Percentiles rank a stretch among this genome's conserved stretches.
Conservation (phyloP, 441 rosid genomes). For the Erysimum cheiri region DNA sequence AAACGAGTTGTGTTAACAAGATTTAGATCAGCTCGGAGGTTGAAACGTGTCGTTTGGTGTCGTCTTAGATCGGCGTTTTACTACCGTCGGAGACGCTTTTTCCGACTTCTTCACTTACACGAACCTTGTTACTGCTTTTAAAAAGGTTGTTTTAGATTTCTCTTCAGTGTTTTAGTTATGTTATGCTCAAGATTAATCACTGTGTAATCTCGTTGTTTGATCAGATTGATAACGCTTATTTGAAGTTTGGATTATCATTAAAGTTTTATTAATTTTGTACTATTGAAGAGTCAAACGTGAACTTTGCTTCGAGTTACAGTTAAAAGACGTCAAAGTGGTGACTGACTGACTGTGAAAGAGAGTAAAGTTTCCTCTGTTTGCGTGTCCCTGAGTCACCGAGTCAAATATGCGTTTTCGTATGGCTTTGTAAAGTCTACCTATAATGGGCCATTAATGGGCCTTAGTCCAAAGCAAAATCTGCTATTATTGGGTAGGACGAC, state of each 20-base stretch:
- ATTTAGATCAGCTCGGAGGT: conserved; percentile 55
- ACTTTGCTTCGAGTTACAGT: neutral
- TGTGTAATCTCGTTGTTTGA: conserved; percentile 21
- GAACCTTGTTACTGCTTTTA: conserved; percentile 49
- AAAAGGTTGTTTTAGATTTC: neutral
- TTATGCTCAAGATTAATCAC: conserved; percentile 15
- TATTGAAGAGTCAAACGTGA: conserved; percentile 34
- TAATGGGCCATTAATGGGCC: conserved; percentile 22
- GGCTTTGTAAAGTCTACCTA: neutral
- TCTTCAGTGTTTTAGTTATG: neutral
- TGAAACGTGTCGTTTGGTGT: conserved; percentile 62
- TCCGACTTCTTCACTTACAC: conserved; percentile 41
- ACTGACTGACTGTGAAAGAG: neutral
- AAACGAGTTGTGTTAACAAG: conserved; percentile 55
- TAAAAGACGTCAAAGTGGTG: neutral
- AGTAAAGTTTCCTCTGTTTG: conserved; percentile 13
- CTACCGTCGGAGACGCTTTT: conserved; percentile 54
- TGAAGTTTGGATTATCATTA: neutral
- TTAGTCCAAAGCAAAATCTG: neutral
- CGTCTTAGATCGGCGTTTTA: conserved; percentile 51
- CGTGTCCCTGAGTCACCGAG: conserved; percentile 24
- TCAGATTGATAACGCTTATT: conserved; percentile 9
- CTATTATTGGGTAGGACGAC: neutral
- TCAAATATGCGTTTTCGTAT: conserved; percentile 1
- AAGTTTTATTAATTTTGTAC: neutral